A percentile compares a stretch with the other conserved stretches of the same genome.
phyloP scores from a whole-genome alignment of 768 basidiomycete genomes.

The Kwoniella bestiolae region DNA sequence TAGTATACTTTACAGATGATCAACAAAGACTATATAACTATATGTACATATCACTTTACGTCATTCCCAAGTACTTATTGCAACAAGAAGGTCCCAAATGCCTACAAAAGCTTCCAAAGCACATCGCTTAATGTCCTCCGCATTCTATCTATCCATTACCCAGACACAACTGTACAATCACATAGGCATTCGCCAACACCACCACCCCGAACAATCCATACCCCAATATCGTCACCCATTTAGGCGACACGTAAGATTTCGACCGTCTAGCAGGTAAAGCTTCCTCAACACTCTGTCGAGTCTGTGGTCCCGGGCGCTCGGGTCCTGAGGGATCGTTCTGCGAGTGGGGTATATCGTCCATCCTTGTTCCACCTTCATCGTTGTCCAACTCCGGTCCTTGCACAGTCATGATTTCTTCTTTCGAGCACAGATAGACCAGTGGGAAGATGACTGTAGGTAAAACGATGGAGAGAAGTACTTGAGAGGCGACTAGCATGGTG shows the following conservation, averaged over 20 bases:
- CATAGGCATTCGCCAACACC: slow-evolving; percentile 75
- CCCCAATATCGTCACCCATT: slow-evolving; percentile 62
- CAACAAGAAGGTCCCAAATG: not conserved
- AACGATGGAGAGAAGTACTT: slow-evolving; percentile 80
- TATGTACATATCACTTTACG: not conserved
- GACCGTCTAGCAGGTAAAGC: slow-evolving; percentile 29
- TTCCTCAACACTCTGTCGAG: slow-evolving; percentile 10
- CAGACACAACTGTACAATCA: slow-evolving; percentile 66
- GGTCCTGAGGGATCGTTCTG: too few relatives aligned
- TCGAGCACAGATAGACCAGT: slow-evolving; percentile 73
- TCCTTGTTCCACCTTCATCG: not conserved
- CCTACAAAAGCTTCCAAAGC: not conserved
- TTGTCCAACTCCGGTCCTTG: slow-evolving; percentile 40
- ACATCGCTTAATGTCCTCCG: too few relatives aligned
- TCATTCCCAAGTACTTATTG: too few relatives aligned
- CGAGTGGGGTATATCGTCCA: slow-evolving; percentile 2
- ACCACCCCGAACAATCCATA: slow-evolving; percentile 69
- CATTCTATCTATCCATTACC: slow-evolving; percentile 47
- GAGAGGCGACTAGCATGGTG: slow-evolving; percentile 78
- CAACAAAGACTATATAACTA: too few relatives aligned
- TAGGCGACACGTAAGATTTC: slow-evolving; percentile 51
- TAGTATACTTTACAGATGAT: too few relatives aligned
- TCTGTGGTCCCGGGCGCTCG: not conserved
- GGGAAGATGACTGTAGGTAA: slow-evolving; percentile 86
- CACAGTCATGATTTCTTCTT: slow-evolving; percentile 69